These are phyloP conservation scores for Exophiala bonariae DNA, from an alignment of 2,329 filamentous ascomycete genomes.

Conservation along the genomic window DNA sequence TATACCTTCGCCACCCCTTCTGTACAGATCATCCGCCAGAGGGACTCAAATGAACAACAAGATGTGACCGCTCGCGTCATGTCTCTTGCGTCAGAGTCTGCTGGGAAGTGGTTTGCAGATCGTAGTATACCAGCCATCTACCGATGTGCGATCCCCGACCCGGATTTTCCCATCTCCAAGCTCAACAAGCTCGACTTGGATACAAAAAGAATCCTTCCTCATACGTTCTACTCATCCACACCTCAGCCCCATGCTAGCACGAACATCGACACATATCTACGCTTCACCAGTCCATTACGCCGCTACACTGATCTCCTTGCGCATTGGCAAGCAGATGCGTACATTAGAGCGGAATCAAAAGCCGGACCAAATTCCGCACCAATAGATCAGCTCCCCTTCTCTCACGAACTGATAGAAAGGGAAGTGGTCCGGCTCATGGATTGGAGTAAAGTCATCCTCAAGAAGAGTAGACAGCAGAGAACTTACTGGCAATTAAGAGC, in stretches of 20 bases:
- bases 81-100: slow-evolving; percentile 56
- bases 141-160: slow-evolving; percentile 39
- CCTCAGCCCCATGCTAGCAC: slow-evolving; percentile 53
- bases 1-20: slow-evolving; percentile 26
- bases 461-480: slow-evolving; percentile 25
- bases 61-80: slow-evolving; percentile 51
- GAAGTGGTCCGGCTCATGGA: slow-evolving; percentile 47
- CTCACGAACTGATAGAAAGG: slow-evolving; percentile 45
- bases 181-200: slow-evolving; percentile 35
- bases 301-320: slow-evolving; percentile 61
- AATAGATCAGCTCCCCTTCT: slow-evolving; percentile 50
- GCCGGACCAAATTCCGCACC: slow-evolving; percentile 31
- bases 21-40: background rate
- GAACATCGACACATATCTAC: slow-evolving; percentile 55
- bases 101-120: slow-evolving; percentile 53
- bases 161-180: slow-evolving; percentile 36
- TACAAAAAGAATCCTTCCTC: slow-evolving; percentile 17
- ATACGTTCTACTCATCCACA: slow-evolving; percentile 38
- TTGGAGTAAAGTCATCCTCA: slow-evolving; percentile 28
- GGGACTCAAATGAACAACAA: slow-evolving; percentile 36
- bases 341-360: slow-evolving; percentile 55
- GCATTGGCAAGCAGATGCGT: slow-evolving; percentile 66
- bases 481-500: slow-evolving; percentile 53
- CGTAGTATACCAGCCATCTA: slow-evolving; percentile 53
- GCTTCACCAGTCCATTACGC: slow-evolving; percentile 62